phyloP scores from a whole-genome alignment of 2,329 filamentous ascomycete genomes.

The Fusarium proliferatum region DNA sequence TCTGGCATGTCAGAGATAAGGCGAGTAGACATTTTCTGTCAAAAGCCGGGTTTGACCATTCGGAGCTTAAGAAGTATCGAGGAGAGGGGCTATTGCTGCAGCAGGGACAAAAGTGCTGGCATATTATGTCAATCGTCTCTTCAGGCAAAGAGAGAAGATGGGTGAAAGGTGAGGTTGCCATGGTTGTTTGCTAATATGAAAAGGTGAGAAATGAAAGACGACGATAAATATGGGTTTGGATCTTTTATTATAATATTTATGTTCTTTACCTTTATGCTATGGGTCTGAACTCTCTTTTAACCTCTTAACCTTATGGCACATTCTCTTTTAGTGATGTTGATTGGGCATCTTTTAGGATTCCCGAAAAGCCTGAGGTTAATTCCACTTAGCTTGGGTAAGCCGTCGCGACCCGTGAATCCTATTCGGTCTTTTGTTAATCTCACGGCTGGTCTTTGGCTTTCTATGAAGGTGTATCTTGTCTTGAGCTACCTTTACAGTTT shows the following conservation, averaged over 20 bases:
- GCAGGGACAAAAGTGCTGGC: not conserved
- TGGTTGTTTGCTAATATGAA: not conserved
- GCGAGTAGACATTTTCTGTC: not conserved
- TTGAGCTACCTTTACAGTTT: no score
- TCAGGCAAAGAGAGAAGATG: not conserved
- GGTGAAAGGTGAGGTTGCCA: not conserved
- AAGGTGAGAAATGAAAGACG: not conserved
- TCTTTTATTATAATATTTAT: not conserved
- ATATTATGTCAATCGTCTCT: not conserved
- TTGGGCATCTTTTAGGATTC: no score
- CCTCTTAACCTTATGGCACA: no score
- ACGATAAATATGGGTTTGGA: no score
- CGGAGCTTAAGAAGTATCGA: accelerated
- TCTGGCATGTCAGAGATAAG: not conserved
- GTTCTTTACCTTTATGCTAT: no score
- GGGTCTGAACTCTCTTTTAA: no score
- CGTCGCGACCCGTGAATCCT: no score
- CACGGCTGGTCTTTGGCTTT: no score
- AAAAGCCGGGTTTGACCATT: accelerated
- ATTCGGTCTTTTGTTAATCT: accelerated
- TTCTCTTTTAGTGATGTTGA: no score
- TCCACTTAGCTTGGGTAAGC: no score
- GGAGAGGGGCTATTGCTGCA: not conserved
- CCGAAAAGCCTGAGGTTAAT: no score
- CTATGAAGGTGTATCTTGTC: no score